A percentile compares a stretch with the other conserved stretches of the same genome.
These are phyloP conservation scores for Drechslera avenae DNA, from an alignment of 2,329 filamentous ascomycete species.

Conservation along the genomic window DNA sequence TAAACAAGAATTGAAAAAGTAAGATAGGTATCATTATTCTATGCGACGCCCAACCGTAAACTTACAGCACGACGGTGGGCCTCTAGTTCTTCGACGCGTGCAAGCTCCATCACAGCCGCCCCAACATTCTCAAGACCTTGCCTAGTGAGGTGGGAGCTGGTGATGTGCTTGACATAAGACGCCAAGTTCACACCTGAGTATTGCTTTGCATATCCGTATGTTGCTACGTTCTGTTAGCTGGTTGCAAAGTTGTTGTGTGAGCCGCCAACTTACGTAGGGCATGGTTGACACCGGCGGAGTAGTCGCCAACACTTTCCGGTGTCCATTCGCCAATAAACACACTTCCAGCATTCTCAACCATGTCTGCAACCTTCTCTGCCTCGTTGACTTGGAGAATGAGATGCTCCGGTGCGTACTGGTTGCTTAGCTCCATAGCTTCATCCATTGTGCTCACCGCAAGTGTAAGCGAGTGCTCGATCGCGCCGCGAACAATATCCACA, in stretches of 20 bases:
- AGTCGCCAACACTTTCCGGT: slow-evolving; percentile 96
- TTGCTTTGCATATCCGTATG: slow-evolving; percentile 97
- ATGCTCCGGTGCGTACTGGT: slow-evolving; percentile 95
- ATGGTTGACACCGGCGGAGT: slow-evolving; percentile 97
- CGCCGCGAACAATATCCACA: slow-evolving; percentile 88
- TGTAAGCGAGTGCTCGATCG: slow-evolving; percentile 90
- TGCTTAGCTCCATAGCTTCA: slow-evolving; percentile 81
- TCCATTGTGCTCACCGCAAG: slow-evolving; percentile 76
- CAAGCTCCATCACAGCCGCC: slow-evolving; percentile 89
- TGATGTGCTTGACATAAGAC: slow-evolving; percentile 98
- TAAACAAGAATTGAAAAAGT: too few relatives aligned
- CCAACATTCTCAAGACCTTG: slow-evolving; percentile 87
- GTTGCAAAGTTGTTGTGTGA: too few relatives aligned
- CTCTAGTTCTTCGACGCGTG: slow-evolving; percentile 91
- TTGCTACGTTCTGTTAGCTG: slow-evolving; percentile 63
- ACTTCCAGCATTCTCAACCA: slow-evolving; percentile 91
- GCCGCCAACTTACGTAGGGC: slow-evolving; percentile 78
- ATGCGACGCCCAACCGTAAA: slow-evolving; percentile 59
- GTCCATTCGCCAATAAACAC: slow-evolving; percentile 98
- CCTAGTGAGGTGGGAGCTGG: slow-evolving; percentile 84
- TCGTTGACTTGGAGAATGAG: slow-evolving; percentile 87
- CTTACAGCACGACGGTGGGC: slow-evolving; percentile 81
- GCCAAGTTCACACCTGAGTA: slow-evolving; percentile 97
- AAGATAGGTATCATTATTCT: neutral
- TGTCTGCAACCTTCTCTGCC: slow-evolving; percentile 72